Base-by-base conservation (phyloP, 805 yeast genomes). In the Candida easanensis region DNA sequence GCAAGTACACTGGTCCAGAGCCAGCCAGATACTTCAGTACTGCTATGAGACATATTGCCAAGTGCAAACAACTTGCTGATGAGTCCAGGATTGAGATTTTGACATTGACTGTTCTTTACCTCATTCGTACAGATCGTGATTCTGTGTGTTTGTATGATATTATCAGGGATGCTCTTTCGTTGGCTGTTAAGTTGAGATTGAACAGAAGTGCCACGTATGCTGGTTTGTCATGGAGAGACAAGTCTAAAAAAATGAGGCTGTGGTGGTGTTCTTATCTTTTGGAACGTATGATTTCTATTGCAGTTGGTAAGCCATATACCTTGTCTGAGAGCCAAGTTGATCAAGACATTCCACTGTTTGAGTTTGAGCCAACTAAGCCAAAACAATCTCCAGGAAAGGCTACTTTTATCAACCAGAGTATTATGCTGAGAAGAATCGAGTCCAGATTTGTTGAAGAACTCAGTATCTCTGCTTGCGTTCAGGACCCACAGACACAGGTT, bases 241-340 rank as follows among this genome's bases (percentile, higher is more conserved):
- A 58, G 42, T 70, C 72, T 48, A 66, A 68, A 40, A 71, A 69
- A 53, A 59, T 78, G 61, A 68, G 85, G 49, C 62, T 77, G 15
- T 81, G 82, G 64, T 81, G 86, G 86, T 76, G 82, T 56, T 74
- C 75, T 7, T 81, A 80, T 56, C 54, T 78, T n/a, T 55, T 79
- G 35, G 87, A 81, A 53, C 71, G 84, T 55, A 71, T 80, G 63
- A 76, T 79, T 38, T 74, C 81, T 30, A 74, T 79, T 30, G 77
- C 84, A 8, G 80, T 81, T 11, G 81, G 84, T 4, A 76, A 76
- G 54, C 77, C 78, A 2, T 79, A 76, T 52, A 64, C 73, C 1
- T 56, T 82, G n/a, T 61, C 66, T 18, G 87, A 81, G 57, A 52
- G 67, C 3, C 69, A 71, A 33, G 72, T 79, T 35, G 78, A 72